A percentile compares a stretch with the other conserved stretches of the same genome.
phyloP scores from a whole-genome alignment of 768 basidiomycete species.

The Russula foetens region DNA sequence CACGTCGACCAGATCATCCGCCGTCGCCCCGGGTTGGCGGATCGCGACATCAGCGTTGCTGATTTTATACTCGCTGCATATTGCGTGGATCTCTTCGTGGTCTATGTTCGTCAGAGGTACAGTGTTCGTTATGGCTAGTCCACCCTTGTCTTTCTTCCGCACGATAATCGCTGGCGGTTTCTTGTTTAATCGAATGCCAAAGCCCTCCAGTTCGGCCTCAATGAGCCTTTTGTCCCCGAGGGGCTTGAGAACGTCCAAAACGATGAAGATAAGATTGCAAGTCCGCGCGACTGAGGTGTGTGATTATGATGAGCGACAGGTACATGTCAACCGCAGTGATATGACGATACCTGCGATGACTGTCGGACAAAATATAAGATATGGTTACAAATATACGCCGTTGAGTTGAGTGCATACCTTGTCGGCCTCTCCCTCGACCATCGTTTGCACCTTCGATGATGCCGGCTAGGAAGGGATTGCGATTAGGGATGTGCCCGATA shows the following conservation, averaged over 20 bases:
- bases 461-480: slow-evolving; percentile 51
- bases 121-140: slow-evolving; percentile 92
- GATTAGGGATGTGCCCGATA: neutral
- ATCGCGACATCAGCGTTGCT: slow-evolving; percentile 90
- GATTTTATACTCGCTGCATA: slow-evolving; percentile 87
- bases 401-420: slow-evolving; percentile 44
- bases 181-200: slow-evolving; percentile 95
- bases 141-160: slow-evolving; percentile 84
- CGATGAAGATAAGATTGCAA: slow-evolving; percentile 97
- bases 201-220: slow-evolving; percentile 92
- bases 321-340: neutral
- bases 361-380: slow-evolving; percentile 25
- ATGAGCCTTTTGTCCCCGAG: slow-evolving; percentile 90
- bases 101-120: slow-evolving; percentile 95
- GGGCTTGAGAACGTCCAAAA: slow-evolving; percentile 97
- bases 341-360: slow-evolving; percentile 65
- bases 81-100: slow-evolving; percentile 91
- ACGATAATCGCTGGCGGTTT: slow-evolving; percentile 81
- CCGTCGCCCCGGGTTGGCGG: slow-evolving; percentile 83
- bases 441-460: slow-evolving; percentile 98
- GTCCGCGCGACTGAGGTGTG: slow-evolving; percentile 76
- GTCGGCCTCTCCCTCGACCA: slow-evolving; percentile 91
- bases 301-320: slow-evolving; percentile 11
- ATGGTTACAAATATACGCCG: neutral
- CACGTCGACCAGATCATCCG: slow-evolving; percentile 95